Conservation (phyloP, 768 basidiomycete genomes). For the Udeniomyces megalosporus region DNA sequence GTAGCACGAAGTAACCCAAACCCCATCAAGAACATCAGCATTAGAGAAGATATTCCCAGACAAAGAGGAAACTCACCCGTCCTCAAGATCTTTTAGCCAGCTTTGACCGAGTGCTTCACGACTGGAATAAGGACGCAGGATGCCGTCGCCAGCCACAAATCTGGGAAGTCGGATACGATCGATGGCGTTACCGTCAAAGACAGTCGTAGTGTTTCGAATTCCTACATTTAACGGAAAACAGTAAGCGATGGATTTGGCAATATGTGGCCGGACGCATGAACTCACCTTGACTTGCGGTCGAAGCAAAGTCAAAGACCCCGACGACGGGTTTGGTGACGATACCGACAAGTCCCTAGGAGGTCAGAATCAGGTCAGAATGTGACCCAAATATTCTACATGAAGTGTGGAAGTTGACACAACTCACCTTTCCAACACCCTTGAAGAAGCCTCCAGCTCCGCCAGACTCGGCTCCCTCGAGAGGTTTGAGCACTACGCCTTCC, state of each 20-base stretch:
- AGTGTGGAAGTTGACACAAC: background rate
- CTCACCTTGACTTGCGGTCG: conserved; percentile 79
- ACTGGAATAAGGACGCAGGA: conserved; percentile 73
- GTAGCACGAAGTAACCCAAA: too few species aligned
- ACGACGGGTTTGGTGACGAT: conserved; percentile 92
- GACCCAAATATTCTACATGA: background rate
- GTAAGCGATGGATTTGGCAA: background rate
- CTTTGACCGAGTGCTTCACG: conserved; percentile 87
- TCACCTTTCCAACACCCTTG: conserved; percentile 82
- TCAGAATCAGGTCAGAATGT: background rate
- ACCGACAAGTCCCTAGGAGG: conserved; percentile 59
- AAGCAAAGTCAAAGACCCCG: conserved; percentile 87
- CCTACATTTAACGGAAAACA: conserved; percentile 37
- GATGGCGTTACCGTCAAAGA: conserved; percentile 79
- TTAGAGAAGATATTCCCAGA: too few species aligned
- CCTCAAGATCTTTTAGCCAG: conserved; percentile 90
- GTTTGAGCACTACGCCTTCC: conserved; percentile 89
- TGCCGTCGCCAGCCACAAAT: conserved; percentile 68
- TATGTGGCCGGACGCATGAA: background rate
- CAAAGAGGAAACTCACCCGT: conserved; percentile 44
- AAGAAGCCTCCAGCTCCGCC: conserved; percentile 93
- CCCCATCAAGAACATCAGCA: too few species aligned
- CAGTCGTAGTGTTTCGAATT: conserved; percentile 94
- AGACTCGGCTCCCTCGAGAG: conserved; percentile 86
- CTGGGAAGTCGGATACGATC: conserved; percentile 81